Conservation (phyloP, 345 rosid genomes). For the Eucalyptus sideroxylon region DNA sequence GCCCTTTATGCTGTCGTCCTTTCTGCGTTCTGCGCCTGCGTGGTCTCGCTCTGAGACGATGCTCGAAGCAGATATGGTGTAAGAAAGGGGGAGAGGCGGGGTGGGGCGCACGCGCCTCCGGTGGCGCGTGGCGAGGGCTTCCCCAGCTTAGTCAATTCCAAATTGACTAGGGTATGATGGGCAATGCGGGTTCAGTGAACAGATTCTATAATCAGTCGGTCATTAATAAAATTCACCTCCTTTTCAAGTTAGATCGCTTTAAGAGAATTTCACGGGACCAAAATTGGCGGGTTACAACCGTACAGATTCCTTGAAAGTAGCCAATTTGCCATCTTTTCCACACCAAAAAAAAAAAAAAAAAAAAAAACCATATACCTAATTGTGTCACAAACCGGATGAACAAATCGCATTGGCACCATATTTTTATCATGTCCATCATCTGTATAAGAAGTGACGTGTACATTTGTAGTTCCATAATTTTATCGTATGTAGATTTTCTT, state of each 20-base stretch:
- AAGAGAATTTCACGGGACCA: background rate
- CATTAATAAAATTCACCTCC: background rate
- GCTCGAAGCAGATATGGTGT: background rate
- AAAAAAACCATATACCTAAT: background rate
- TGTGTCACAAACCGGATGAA: background rate
- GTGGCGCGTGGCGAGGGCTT: background rate
- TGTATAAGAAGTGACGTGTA: background rate
- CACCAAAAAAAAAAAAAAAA: accelerated
- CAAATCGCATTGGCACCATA: background rate
- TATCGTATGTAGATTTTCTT: background rate
- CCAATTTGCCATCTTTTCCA: background rate
- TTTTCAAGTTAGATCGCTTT: background rate
- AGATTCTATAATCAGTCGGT: background rate
- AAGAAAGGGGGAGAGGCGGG: background rate
- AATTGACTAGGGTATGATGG: background rate
- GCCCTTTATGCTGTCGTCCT: background rate
- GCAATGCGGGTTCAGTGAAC: background rate
- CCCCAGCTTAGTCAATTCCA: background rate
- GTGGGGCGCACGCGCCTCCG: background rate
- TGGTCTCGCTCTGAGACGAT: background rate
- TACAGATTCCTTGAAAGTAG: background rate
- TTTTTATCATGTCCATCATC: background rate
- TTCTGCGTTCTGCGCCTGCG: background rate
- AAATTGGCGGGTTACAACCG: background rate
- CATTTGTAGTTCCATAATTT: accelerated